These are phyloP conservation scores for Tuber aestivum DNA, from an alignment of 495 filamentous ascomycete genomes.

Conservation along the genomic window DNA sequence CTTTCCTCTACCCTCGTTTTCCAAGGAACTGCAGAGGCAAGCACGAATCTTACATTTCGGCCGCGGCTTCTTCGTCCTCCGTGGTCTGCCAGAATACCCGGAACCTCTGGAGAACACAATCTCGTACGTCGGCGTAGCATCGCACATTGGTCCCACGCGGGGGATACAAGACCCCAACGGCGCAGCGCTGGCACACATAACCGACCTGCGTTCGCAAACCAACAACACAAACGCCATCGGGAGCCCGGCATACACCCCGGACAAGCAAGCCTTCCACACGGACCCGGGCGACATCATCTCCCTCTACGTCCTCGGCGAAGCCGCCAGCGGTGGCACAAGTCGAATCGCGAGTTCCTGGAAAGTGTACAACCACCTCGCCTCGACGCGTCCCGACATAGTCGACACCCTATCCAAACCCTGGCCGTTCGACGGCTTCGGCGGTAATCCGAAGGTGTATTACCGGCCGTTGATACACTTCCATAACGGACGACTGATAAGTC, in stretches of 20 bases:
- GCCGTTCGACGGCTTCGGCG: slow-evolving; percentile 51
- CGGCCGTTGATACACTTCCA: slow-evolving; percentile 26
- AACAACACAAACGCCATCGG: slow-evolving; percentile 13
- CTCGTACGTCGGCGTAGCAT: slow-evolving; percentile 52
- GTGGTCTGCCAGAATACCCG: slow-evolving; percentile 50
- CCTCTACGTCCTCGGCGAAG: slow-evolving; percentile 53
- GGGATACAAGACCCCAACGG: slow-evolving; percentile 50
- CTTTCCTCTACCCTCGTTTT: slow-evolving; percentile 53
- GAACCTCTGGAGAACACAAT: slow-evolving; percentile 52
- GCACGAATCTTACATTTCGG: slow-evolving; percentile 46
- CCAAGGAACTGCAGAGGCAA: slow-evolving; percentile 46
- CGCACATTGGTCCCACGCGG: slow-evolving; percentile 52
- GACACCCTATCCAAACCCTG: slow-evolving; percentile 53
- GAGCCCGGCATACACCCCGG: slow-evolving; percentile 24
- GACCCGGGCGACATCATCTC: slow-evolving; percentile 62
- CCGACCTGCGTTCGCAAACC: slow-evolving; percentile 15
- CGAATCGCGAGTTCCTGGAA: slow-evolving; percentile 56
- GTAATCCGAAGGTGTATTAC: slow-evolving; percentile 12
- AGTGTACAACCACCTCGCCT: slow-evolving; percentile 60
- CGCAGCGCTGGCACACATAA: slow-evolving; percentile 19
- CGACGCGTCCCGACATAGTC: slow-evolving; percentile 56
- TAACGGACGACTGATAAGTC: slow-evolving; percentile 18
- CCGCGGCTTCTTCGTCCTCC: slow-evolving; percentile 52
- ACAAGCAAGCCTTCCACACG: slow-evolving; percentile 62
- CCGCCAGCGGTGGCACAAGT: slow-evolving; percentile 54